These are phyloP conservation scores for Pulveroboletus sp. DNA, from an alignment of 1,284 basidiomycete genomes.

Conservation along the genomic window DNA sequence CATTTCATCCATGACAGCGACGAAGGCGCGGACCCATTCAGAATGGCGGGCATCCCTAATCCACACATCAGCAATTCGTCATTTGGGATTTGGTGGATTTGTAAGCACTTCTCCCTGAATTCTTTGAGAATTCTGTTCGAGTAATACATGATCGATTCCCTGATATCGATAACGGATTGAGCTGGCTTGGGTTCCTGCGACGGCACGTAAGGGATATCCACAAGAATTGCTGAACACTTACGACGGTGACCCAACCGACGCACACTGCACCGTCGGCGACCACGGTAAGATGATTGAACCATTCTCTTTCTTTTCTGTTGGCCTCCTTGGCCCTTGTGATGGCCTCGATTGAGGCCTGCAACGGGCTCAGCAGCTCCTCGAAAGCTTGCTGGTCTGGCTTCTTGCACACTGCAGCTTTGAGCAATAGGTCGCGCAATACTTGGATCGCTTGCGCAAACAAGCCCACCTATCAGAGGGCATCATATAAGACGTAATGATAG, in stretches of 20 bases:
- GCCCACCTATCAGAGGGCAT: constrained; percentile 52
- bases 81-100: not conserved
- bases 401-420: constrained; percentile 71
- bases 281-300: constrained; percentile 80
- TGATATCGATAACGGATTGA: constrained; percentile 81
- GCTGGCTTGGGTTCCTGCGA: constrained; percentile 79
- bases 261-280: constrained; percentile 82
- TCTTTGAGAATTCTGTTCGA: constrained; percentile 92
- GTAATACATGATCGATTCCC: constrained; percentile 89
- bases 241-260: constrained; percentile 92
- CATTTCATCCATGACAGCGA: constrained; percentile 74
- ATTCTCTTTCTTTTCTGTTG: constrained; percentile 79
- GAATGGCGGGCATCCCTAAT: constrained; percentile 83
- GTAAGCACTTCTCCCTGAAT: constrained; percentile 83
- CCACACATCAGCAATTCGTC: not conserved
- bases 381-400: constrained; percentile 75
- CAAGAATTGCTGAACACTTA: constrained; percentile 42
- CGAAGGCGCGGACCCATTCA: constrained; percentile 85
- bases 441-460: constrained; percentile 72
- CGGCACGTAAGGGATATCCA: constrained; percentile 4
- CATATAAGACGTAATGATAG: constrained; percentile 6
- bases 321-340: constrained; percentile 83
- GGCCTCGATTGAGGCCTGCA: constrained; percentile 74
- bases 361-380: constrained; percentile 65
- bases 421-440: constrained; percentile 70